A percentile compares a stretch with the other conserved stretches of the same genome.
phyloP scores from a whole-genome alignment of 306 rosid species.

The Arachis hypogaea region DNA sequence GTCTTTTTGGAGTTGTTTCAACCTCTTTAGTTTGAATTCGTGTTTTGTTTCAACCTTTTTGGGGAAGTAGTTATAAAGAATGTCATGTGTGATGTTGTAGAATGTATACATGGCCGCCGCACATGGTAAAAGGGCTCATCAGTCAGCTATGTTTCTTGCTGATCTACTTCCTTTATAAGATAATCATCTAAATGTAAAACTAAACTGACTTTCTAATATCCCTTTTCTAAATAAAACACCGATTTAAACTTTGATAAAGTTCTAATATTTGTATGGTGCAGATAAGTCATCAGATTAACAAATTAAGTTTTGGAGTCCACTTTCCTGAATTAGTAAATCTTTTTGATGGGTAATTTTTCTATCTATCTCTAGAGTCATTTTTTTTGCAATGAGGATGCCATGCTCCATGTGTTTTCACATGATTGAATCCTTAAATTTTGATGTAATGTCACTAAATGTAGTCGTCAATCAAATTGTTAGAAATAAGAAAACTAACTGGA shows the following conservation, averaged over 20 bases:
- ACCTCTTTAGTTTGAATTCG: no score
- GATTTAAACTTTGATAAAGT: not conserved
- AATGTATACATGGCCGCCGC: no score
- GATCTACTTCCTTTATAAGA: slow-evolving; percentile 63
- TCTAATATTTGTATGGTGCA: slow-evolving; percentile 54
- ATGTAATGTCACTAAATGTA: slow-evolving; percentile 9
- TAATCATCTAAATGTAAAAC: slow-evolving; percentile 72
- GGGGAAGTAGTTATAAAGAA: no score
- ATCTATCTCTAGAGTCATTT: slow-evolving; percentile 35
- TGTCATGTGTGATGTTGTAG: no score
- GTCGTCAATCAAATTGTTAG: not conserved
- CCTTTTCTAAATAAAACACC: slow-evolving; percentile 4
- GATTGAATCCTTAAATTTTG: slow-evolving; percentile 17
- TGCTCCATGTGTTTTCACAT: slow-evolving; percentile 5
- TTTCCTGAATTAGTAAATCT: slow-evolving; percentile 87
- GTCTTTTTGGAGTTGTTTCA: no score
- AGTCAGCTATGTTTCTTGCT: slow-evolving; percentile 54
- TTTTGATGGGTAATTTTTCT: slow-evolving; percentile 80
- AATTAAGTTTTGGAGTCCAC: slow-evolving; percentile 74
- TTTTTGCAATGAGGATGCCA: slow-evolving; percentile 28
- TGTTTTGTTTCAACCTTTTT: no score
- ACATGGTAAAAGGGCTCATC: slow-evolving; percentile 60
- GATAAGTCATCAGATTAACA: slow-evolving; percentile 87
- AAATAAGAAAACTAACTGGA: no score
- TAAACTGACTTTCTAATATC: slow-evolving; percentile 20